Percentiles rank a stretch among this genome's conserved stretches.
Conservation (phyloP, 2,329 filamentous ascomycete genomes). For the Ophiocordyceps camponoti-rufipedis region DNA sequence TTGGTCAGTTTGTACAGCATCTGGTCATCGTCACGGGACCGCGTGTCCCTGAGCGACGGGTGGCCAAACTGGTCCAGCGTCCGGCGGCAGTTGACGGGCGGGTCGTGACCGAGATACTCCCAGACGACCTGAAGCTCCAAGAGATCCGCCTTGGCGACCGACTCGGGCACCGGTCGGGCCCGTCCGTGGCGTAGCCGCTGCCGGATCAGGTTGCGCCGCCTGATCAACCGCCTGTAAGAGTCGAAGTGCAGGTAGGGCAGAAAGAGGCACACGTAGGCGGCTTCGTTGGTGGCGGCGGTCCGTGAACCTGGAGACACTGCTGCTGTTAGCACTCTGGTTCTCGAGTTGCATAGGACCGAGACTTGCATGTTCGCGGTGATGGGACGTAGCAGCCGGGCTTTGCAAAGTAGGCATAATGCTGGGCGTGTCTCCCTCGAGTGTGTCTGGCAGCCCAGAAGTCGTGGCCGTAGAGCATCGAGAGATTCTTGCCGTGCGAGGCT, state of each 20-base stretch:
- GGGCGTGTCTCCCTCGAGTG: conserved; percentile 27
- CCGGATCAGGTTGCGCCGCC: conserved; percentile 34
- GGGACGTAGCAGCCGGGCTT: conserved; percentile 30
- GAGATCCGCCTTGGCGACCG: conserved; percentile 33
- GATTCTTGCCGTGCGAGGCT: conserved; percentile 16
- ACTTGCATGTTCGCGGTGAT: conserved; percentile 16
- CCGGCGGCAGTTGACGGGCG: conserved; percentile 40
- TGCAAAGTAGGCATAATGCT: conserved; percentile 29
- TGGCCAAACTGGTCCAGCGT: conserved; percentile 48
- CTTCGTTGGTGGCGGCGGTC: conserved; percentile 10
- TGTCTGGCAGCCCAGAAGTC: conserved; percentile 31
- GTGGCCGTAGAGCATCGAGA: conserved; percentile 21
- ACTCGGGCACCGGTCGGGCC: conserved; percentile 33
- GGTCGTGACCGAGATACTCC: conserved; percentile 42
- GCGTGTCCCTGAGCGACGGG: conserved; percentile 39
- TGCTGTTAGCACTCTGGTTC: neutral
- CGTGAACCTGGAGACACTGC: conserved; percentile 19
- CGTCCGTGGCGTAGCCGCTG: conserved; percentile 33
- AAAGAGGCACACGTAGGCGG: conserved; percentile 29
- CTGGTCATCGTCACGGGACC: conserved; percentile 44
- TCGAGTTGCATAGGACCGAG: neutral
- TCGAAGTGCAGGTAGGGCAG: conserved; percentile 47
- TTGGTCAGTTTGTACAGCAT: conserved; percentile 50
- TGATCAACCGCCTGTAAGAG: conserved; percentile 38
- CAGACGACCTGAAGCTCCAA: conserved; percentile 42